Percentiles rank a stretch among this genome's conserved stretches.
Evolutionary conservation across 768 basidiomycete genomes (phyloP).

Genomic region (Austroboletus eburneus): DNA sequence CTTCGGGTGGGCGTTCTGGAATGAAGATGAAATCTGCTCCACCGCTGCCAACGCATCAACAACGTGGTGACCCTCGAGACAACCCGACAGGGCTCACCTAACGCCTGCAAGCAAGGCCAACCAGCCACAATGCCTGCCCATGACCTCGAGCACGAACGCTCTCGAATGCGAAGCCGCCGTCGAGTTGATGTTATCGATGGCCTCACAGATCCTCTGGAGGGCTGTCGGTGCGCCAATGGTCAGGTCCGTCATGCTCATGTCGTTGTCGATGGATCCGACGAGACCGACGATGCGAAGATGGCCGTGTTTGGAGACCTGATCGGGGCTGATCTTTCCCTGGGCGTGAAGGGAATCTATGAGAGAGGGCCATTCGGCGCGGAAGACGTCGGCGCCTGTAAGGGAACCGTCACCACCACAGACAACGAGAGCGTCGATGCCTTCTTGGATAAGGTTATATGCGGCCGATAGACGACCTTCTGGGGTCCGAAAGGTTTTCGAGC

Average conservation of each 20-base stretch:
- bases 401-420: slow-evolving; percentile 98
- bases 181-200: slow-evolving; percentile 97
- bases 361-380: slow-evolving; percentile 92
- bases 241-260: slow-evolving; percentile 96
- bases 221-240: slow-evolving; percentile 97
- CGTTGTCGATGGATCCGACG: slow-evolving; percentile 98
- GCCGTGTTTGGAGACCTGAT: slow-evolving; percentile 64
- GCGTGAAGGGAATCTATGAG: slow-evolving; percentile 65
- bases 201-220: slow-evolving; percentile 93
- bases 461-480: slow-evolving; percentile 84
- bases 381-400: slow-evolving; percentile 92
- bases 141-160: slow-evolving; percentile 97
- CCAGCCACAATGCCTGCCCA: slow-evolving; percentile 99
- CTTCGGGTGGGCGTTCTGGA: slow-evolving; percentile 83
- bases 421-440: slow-evolving; percentile 95
- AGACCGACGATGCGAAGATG: slow-evolving; percentile 97
- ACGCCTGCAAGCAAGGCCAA: slow-evolving; percentile 90
- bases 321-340: slow-evolving; percentile 72
- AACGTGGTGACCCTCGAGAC: neutral
- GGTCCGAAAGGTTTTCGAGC: slow-evolving; percentile 80
- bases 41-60: slow-evolving; percentile 40
- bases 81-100: slow-evolving; percentile 46
- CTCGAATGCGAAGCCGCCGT: slow-evolving; percentile 95
- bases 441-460: slow-evolving; percentile 87
- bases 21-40: slow-evolving; percentile 99